phyloP scores from a whole-genome alignment of 306 rosid species.

The Bauhinia variegata region DNA sequence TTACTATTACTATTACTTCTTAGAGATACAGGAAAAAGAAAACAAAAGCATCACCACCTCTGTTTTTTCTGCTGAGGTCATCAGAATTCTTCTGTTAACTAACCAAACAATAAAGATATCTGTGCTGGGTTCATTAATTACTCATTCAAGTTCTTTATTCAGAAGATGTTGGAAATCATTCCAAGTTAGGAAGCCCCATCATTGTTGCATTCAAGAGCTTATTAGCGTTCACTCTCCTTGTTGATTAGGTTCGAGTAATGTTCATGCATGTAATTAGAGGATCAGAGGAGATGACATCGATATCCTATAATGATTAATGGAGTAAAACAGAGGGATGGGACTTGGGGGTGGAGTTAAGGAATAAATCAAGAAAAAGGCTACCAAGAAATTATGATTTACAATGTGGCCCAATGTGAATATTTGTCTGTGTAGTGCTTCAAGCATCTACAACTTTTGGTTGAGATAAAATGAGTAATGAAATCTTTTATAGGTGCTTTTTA shows the following conservation, averaged over 20 bases:
- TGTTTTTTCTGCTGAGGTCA: neutral
- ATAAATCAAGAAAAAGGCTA: constrained; percentile 16
- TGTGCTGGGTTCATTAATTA: neutral
- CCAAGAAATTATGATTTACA: constrained; percentile 22
- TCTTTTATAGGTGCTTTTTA: constrained; percentile 9
- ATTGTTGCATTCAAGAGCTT: constrained; percentile 1
- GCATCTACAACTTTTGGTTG: constrained; percentile 25
- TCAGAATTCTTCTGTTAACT: constrained; percentile 1
- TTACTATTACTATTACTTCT: too few relatives aligned
- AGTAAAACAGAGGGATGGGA: constrained; percentile 33
- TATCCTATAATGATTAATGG: constrained; percentile 14
- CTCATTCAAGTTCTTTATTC: neutral
- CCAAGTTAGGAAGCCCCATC: neutral
- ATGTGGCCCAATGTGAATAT: constrained; percentile 36
- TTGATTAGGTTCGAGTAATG: constrained; percentile 29
- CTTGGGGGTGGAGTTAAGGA: constrained; percentile 17
- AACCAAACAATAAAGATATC: neutral
- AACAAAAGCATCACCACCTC: too few relatives aligned
- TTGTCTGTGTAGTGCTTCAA: constrained; percentile 26
- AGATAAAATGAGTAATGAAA: constrained; percentile 24
- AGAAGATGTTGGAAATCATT: neutral
- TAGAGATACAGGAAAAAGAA: too few relatives aligned
- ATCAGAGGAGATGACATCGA: too few relatives aligned
- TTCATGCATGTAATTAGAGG: constrained; percentile 12
- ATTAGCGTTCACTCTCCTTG: neutral